These are phyloP conservation scores for Chlorella vulgaris DNA, from an alignment of 139 green algal genomes.

Conservation along the genomic window DNA sequence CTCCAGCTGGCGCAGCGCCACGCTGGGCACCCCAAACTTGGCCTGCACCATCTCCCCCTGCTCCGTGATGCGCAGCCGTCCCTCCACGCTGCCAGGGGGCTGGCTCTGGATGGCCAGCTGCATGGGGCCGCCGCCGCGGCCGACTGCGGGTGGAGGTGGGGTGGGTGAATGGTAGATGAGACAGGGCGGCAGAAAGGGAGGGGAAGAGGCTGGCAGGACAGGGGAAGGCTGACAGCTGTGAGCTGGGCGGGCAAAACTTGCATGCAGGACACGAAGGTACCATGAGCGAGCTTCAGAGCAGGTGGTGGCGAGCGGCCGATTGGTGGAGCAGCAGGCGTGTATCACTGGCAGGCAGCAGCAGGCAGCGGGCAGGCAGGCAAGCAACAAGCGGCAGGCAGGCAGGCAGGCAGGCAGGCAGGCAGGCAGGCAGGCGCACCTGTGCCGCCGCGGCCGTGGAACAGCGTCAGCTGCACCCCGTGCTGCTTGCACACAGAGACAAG, in stretches of 20 bases:
- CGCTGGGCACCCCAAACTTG: conserved; percentile 91
- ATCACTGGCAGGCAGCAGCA: not conserved
- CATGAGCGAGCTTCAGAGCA: too few relatives aligned
- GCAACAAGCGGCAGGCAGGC: too few relatives aligned
- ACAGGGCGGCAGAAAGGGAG: not conserved
- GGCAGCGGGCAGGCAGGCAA: not conserved
- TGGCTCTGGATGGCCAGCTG: conserved; percentile 95
- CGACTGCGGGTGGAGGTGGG: conserved; percentile 55
- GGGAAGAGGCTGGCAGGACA: too few relatives aligned
- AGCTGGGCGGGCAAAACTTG: too few relatives aligned
- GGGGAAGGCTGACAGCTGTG: too few relatives aligned
- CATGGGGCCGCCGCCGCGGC: conserved; percentile 92
- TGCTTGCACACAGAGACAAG: conserved; percentile 57
- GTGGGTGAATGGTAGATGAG: not conserved
- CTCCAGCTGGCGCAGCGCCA: conserved; percentile 88
- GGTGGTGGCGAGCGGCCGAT: too few relatives aligned
- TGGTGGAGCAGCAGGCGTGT: too few relatives aligned
- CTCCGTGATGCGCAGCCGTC: conserved; percentile 92
- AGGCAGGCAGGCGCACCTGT: conserved; percentile 44
- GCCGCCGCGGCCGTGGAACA: conserved; percentile 97
- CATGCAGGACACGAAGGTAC: too few relatives aligned
- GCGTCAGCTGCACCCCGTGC: conserved; percentile 64
- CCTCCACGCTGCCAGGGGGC: conserved; percentile 89
- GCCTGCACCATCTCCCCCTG: conserved; percentile 87
- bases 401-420: not conserved